A percentile compares a stretch with the other conserved stretches of the same genome.
Conservation (phyloP, 192 early-diverging fungal genomes). For the Mortierella claussenii region DNA sequence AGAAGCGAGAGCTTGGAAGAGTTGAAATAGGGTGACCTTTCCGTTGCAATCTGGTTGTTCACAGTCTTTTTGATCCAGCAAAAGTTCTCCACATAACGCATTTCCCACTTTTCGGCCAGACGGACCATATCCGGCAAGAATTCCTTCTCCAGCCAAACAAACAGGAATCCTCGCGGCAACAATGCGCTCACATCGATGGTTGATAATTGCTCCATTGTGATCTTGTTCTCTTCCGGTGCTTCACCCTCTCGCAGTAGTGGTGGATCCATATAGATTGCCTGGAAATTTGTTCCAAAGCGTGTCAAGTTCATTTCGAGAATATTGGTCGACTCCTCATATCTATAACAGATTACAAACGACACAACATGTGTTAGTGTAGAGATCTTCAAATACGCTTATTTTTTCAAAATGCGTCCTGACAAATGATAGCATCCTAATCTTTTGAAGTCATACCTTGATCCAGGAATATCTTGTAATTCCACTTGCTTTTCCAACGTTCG, state of each 20-base stretch:
- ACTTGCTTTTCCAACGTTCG: conserved; percentile 53
- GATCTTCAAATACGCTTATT: neutral
- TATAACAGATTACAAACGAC: too few species aligned
- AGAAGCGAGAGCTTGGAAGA: conserved; percentile 89
- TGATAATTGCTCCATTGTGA: conserved; percentile 70
- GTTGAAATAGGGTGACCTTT: conserved; percentile 80
- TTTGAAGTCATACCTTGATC: conserved; percentile 50
- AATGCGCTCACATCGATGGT: conserved; percentile 67
- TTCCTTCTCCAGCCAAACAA: conserved; percentile 97
- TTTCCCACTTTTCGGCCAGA: conserved; percentile 81
- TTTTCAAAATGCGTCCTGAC: too few species aligned
- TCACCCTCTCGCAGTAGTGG: conserved; percentile 80
- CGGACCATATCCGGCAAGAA: conserved; percentile 82
- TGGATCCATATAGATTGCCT: conserved; percentile 92
- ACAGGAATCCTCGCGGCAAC: conserved; percentile 85
- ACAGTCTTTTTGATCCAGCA: conserved; percentile 90
- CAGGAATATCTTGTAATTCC: conserved; percentile 23
- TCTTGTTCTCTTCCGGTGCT: conserved; percentile 65
- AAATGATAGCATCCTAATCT: too few species aligned
- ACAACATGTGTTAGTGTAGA: too few species aligned
- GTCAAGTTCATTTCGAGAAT: conserved; percentile 62
- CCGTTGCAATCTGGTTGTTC: conserved; percentile 83
- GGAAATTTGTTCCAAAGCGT: conserved; percentile 76
- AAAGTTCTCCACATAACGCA: conserved; percentile 97
- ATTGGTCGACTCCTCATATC: conserved; percentile 55